These are phyloP conservation scores for Podila verticillata DNA, from an alignment of 192 early-diverging fungal species.

Conservation along the genomic window DNA sequence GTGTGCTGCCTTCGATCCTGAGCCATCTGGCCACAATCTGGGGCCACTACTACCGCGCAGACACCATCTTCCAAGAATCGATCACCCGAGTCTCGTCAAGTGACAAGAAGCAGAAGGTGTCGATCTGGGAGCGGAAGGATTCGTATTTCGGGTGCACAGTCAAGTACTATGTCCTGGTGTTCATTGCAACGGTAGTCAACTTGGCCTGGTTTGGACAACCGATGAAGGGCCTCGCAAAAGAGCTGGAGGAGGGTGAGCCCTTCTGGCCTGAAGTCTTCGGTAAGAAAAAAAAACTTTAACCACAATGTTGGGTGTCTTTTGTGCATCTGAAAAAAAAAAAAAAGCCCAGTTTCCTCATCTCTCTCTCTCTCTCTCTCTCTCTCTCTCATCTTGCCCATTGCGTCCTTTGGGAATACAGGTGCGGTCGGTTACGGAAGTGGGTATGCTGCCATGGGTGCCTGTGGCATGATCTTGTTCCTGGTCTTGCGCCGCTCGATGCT, in stretches of 20 bases:
- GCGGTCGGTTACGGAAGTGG: slow-evolving; percentile 11
- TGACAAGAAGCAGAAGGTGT: background rate
- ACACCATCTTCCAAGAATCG: slow-evolving; percentile 8
- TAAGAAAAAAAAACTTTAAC: background rate
- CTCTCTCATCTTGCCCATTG: background rate
- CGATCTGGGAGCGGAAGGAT: background rate
- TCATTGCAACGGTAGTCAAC: background rate
- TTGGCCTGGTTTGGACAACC: slow-evolving; percentile 12
- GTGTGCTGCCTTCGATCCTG: slow-evolving; percentile 5
- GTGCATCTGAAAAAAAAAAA: no score
- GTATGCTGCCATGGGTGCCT: slow-evolving; percentile 7
- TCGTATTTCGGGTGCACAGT: slow-evolving; percentile 7
- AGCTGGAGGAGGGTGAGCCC: background rate
- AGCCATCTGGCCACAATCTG: slow-evolving; percentile 19
- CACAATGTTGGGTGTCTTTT: no score
- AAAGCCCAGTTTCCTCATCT: background rate
- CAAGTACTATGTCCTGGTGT: slow-evolving; percentile 5
- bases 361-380: background rate
- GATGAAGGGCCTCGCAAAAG: background rate
- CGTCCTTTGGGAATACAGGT: background rate
- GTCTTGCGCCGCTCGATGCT: slow-evolving; percentile 17
- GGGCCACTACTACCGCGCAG: slow-evolving; percentile 19
- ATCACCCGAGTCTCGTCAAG: background rate
- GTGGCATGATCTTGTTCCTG: slow-evolving; percentile 11
- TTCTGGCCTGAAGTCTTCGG: background rate